Base-by-base conservation (phyloP, 345 rosid species). In the Excoecaria cochinchinensis region DNA sequence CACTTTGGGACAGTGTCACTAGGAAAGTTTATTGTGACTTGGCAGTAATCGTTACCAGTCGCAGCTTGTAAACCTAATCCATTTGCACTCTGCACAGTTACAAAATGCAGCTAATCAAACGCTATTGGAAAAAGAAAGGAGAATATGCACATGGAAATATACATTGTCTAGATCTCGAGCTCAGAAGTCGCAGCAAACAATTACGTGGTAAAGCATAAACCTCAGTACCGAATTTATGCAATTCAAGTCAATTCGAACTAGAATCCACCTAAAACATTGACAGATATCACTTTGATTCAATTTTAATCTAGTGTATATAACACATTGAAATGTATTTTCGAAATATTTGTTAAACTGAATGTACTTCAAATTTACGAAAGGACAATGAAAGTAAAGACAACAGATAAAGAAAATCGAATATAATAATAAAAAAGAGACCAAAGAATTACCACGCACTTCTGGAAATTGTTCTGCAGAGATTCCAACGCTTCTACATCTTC, bases 41-140 rank as follows among this genome's bases (percentile, higher is more conserved):
- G 78, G 71, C 99, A 95, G 39, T 87, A 75, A 86, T 89, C 91
- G 70, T 81, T 84, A 70, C 90, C 89, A 69, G 76, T 66, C 59
- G 77, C 77, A 71, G 97, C 95, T 79, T 86, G 84, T 82, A 93
- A 81, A 69, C 98, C 99, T 79, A 96, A 84, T 46, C 98, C 98
- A 81, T 93, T 96, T 69, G 91, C 97, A 68, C 85, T 80, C 98
- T 93, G 84, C 84, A 90, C n/a, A 73, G 79, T 71, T 40, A 74
- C 7, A 52, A 39, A 77, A 58, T 19, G 8, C 51, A 55, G 57
- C n/a, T 40, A 55, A 57, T 61, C 47, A 76, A 69, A 25, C 64
- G 36, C 52, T 53, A 21, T 12, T 22, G 25, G 60, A 44, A 44
- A 44, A 31, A 44, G 48, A 10, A 6, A 3, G 48, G 48, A 6